Base-by-base conservation (phyloP, 1,139 yeast species). In the Blastobotrys elegans region DNA sequence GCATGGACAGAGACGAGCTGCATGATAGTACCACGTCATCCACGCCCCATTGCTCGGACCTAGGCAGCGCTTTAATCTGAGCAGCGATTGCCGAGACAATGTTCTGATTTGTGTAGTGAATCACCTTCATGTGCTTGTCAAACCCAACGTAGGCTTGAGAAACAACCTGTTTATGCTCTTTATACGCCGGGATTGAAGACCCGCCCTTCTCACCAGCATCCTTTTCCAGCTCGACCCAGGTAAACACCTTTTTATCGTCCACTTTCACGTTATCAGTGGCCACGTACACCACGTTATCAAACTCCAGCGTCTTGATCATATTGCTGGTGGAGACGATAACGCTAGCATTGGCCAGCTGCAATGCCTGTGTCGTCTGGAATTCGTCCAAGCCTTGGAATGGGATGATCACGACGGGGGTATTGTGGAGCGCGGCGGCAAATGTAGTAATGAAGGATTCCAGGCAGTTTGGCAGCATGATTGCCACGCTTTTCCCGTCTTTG, bases 81-180 rank as follows among this genome's bases (percentile, higher is more conserved):
- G 68, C 58, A 1, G 70, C 70, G 13, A 64, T 50, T 2, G 70
- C 63, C 0, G 66, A 54, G 2, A 66, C 68, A 27, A 68, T 50
- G 36, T 59, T 59, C 29, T 50, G 50, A 39, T 60, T 61, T 10
- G 59, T 48, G 24, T 40, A 36, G 21, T 45, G 38, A 27, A 48
- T 37, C 35, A 40, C 21, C 26, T 16, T n/a, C 35, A 37, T 21
- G 13, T 30, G 27, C 16, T 43, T 29, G 29, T 43, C 46, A 30
- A 36, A 43, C 20, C 41, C 46, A 13, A 37, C 41, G 18, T 27
- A 36, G 7, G 41, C 41, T 18, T 36, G 22, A 3, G 38, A 34
- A 34, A 34, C 18, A 16, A 20, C 53, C 21, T 44, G 17, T 11
- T 44, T 55, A 8, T 44, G 42, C 17, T 40, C 54, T 13, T 35